Evolutionary conservation across 2,329 filamentous ascomycete genomes (phyloP).

Genomic region (Paramyrothecium sp.): DNA sequence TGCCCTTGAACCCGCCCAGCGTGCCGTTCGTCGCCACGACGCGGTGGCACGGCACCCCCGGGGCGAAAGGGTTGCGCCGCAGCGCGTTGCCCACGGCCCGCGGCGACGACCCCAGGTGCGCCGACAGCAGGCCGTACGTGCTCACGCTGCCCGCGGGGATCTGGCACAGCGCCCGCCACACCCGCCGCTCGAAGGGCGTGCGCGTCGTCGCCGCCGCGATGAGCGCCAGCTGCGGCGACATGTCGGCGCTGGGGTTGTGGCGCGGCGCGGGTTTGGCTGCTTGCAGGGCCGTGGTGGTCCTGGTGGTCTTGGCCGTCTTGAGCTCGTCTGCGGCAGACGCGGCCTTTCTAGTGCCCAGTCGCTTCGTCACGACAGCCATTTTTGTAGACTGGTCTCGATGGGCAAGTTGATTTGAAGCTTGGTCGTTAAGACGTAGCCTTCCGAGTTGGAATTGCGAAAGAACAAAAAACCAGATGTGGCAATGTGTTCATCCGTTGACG

Average conservation of each 20-base stretch:
- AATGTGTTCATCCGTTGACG: too few species aligned
- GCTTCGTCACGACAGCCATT: not conserved
- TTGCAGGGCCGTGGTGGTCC: constrained; percentile 3
- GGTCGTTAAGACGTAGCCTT: not conserved
- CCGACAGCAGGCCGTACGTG: constrained; percentile 73
- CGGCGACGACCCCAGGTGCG: constrained; percentile 67
- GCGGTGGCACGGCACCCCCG: constrained; percentile 77
- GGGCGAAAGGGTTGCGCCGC: constrained; percentile 78
- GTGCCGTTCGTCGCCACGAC: constrained; percentile 71
- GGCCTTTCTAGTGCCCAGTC: not conserved
- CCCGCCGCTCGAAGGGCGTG: constrained; percentile 57
- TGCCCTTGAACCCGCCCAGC: constrained; percentile 71
- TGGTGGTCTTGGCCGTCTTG: constrained; percentile 5
- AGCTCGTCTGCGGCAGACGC: not conserved
- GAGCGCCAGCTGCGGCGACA: constrained; percentile 39
- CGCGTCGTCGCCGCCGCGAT: constrained; percentile 41
- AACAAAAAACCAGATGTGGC: not conserved
- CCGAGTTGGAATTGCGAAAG: not conserved
- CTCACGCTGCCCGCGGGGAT: constrained; percentile 74
- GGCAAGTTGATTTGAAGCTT: not conserved
- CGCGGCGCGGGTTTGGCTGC: not conserved
- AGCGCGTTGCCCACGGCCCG: constrained; percentile 77
- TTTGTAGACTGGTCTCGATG: not conserved
- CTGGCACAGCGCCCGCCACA: constrained; percentile 73
- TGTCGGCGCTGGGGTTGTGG: constrained; percentile 16